These are phyloP conservation scores for Sinapis alba DNA, from an alignment of 441 rosid genomes.

Conservation along the genomic window DNA sequence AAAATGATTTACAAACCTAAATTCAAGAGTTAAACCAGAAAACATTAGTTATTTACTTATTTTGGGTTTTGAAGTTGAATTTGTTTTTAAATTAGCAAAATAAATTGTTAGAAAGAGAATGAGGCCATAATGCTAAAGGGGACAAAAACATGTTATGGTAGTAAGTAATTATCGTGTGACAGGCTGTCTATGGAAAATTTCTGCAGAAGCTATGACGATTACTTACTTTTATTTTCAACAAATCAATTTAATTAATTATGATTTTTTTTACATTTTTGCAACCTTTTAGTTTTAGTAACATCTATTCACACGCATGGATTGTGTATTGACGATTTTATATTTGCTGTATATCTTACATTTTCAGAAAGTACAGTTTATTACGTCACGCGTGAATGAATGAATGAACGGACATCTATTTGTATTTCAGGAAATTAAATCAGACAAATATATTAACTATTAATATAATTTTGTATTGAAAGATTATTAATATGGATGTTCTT, in stretches of 20 bases:
- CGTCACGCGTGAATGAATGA: background rate
- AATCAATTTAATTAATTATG: background rate
- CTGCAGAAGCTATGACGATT: conserved; percentile 43
- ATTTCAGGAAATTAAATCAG: background rate
- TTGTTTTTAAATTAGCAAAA: conserved; percentile 20
- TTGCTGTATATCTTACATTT: background rate
- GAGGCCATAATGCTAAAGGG: conserved; percentile 44
- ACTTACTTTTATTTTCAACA: background rate
- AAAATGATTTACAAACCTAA: background rate
- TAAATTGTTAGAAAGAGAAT: conserved; percentile 32
- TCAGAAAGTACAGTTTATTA: background rate
- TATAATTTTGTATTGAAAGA: background rate
- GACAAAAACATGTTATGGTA: conserved; percentile 49
- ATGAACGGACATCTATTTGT: background rate
- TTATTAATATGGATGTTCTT: conserved; percentile 14
- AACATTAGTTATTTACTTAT: too few species aligned
- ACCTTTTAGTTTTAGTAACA: background rate
- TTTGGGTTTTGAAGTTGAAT: background rate
- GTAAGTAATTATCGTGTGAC: conserved; percentile 44
- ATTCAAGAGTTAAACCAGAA: background rate
- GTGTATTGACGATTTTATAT: background rate
- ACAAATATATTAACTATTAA: background rate
- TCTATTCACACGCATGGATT: conserved; percentile 22
- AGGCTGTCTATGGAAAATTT: conserved; percentile 36
- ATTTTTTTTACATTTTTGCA: background rate